phyloP scores from a whole-genome alignment of 2,329 filamentous ascomycete genomes.

The Penicillium sclerotiorum region DNA sequence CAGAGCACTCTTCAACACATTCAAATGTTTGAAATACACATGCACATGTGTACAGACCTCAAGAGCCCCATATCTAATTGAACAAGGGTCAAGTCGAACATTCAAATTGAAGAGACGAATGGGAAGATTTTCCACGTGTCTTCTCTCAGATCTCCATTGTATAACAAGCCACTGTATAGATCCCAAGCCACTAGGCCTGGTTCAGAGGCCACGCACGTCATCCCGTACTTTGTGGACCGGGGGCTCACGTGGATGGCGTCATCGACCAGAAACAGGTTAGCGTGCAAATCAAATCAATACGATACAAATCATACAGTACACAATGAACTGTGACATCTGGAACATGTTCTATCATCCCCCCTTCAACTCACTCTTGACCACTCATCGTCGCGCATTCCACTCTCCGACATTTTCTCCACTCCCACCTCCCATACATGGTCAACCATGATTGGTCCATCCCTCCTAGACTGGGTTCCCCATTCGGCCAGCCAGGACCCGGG shows the following conservation, averaged over 20 bases:
- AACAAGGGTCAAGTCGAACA: no score
- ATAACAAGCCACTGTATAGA: no score
- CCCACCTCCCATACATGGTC: neutral
- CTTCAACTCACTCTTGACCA: neutral
- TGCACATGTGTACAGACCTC: no score
- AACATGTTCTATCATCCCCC: no score
- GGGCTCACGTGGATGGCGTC: slow-evolving; percentile 18
- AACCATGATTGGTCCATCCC: neutral
- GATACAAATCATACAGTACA: neutral
- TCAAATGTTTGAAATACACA: no score
- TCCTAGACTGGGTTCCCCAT: slow-evolving; percentile 14
- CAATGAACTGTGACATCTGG: no score
- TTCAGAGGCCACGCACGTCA: slow-evolving; percentile 10
- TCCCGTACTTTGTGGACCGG: slow-evolving; percentile 8
- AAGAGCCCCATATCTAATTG: no score
- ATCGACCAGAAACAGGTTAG: slow-evolving; percentile 19
- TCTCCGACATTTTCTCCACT: neutral
- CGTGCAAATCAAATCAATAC: neutral
- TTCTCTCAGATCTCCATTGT: no score
- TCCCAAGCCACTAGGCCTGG: no score
- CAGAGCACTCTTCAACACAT: no score
- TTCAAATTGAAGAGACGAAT: no score
- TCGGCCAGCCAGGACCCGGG: slow-evolving; percentile 21
- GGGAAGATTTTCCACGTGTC: no score
- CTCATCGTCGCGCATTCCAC: neutral